Conservation (phyloP, 225 moss, liverwort and hornwort genomes). For the Anthoceros angustus region DNA sequence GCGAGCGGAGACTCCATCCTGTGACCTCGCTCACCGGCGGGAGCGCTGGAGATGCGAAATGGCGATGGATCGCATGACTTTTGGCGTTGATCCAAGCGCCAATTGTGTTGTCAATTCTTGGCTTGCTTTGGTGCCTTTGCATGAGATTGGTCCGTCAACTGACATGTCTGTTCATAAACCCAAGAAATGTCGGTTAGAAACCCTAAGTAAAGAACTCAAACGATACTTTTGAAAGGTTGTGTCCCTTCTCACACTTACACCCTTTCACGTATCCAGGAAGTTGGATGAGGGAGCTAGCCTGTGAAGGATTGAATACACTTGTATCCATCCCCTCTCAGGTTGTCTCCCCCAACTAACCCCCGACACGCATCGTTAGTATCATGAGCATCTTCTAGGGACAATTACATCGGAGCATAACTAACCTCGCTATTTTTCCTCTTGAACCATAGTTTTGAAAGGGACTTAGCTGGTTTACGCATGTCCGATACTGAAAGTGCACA, state of each 20-base stretch:
- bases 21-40: too few species aligned
- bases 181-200: neutral
- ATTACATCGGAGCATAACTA: neutral
- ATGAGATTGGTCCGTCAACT: neutral
- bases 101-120: neutral
- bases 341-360: neutral
- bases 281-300: neutral
- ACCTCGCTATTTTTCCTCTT: neutral
- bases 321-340: neutral
- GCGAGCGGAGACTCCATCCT: constrained; percentile 1
- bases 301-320: neutral
- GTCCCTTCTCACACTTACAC: neutral
- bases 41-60: neutral
- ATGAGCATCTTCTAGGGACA: neutral
- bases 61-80: neutral
- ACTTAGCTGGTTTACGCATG: neutral
- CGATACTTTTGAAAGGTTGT: neutral
- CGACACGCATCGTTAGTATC: neutral
- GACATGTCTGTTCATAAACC: neutral
- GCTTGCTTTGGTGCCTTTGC: neutral
- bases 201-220: neutral
- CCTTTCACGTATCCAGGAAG: neutral
- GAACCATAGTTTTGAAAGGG: neutral
- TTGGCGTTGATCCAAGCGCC: neutral
- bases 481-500: neutral